Evolutionary conservation across 2,329 filamentous ascomycete species (phyloP), one percentile per base, ranked within the genome.

Genomic region (Aspergillus fischeri): DNA sequence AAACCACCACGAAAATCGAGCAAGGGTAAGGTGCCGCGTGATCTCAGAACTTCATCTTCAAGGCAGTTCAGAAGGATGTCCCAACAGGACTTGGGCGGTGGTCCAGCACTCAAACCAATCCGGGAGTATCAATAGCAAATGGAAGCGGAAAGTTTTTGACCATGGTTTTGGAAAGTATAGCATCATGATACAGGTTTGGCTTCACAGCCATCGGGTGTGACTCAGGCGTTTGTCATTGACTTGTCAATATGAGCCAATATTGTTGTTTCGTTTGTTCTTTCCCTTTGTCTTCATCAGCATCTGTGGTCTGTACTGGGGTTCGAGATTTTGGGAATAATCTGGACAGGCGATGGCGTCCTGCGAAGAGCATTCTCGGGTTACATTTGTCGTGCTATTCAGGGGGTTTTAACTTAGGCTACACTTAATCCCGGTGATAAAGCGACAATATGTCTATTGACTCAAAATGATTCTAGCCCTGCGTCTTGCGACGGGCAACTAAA

Each of bases 11-110:
- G 49, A 4, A 60, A 52, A 20, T 10, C 45, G 1, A 51, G 50
- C 10, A 73, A 71, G 35, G 67, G 64, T 2, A 73, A 71, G 51
- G 28, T 56, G 28, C 48, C 59, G 5, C 60, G 61, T 51, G 29
- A 52, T 8, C 38, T 44, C 14, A 60, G 52, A 9, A 47, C 54
- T 5, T 52, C 35, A 2, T 41, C 57, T 3, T 20, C 42, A 9
- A 55, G 52, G 48, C 49, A 56, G 21, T 17, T 57, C 2, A 62
- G 57, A 53, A 58, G 61, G 41, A 27, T 41, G 17, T 47, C 54
- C 2, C 45, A 56, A 25, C 44, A 58, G 47, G 55, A 51, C 8
- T 10, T 41, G 6, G 24, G 32, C 6, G 55, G 45, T 17, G n/a
- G 45, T 11, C 51, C 48, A 25, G 49, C 38, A 5, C 28, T 58